These are phyloP conservation scores for Eucalyptus fibrosa DNA, from an alignment of 345 rosid species.

Conservation along the genomic window DNA sequence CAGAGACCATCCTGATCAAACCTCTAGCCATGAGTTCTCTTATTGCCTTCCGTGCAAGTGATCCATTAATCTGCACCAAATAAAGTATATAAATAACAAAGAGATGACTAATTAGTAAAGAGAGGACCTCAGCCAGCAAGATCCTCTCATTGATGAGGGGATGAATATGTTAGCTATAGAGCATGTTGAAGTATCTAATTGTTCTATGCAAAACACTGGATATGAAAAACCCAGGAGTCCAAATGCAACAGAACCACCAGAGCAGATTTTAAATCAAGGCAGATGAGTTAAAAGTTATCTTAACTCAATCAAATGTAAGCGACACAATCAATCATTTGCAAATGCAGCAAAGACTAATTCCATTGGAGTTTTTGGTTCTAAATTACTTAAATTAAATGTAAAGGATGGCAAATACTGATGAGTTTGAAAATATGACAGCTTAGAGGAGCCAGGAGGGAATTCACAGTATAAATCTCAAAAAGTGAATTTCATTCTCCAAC, in stretches of 20 bases:
- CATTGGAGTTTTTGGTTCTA: neutral
- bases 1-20: slow-evolving; percentile 56
- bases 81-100: no score
- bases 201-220: neutral
- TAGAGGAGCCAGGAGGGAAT: neutral
- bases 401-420: neutral
- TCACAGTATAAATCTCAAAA: neutral
- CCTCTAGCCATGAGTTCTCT: slow-evolving; percentile 80
- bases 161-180: neutral
- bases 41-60: slow-evolving; percentile 64
- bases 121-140: neutral
- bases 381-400: neutral
- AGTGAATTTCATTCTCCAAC: neutral
- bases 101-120: neutral
- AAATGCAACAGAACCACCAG: neutral
- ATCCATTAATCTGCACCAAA: slow-evolving; percentile 44
- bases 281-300: neutral
- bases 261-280: neutral
- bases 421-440: neutral
- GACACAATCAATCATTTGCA: neutral
- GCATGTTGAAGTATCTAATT: neutral
- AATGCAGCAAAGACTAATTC: neutral
- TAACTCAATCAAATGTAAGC: neutral
- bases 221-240: neutral
- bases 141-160: neutral